Percentiles rank a stretch among this genome's conserved stretches.
phyloP scores from a whole-genome alignment of 192 early-diverging fungal genomes.

The Backusella morwellensis region DNA sequence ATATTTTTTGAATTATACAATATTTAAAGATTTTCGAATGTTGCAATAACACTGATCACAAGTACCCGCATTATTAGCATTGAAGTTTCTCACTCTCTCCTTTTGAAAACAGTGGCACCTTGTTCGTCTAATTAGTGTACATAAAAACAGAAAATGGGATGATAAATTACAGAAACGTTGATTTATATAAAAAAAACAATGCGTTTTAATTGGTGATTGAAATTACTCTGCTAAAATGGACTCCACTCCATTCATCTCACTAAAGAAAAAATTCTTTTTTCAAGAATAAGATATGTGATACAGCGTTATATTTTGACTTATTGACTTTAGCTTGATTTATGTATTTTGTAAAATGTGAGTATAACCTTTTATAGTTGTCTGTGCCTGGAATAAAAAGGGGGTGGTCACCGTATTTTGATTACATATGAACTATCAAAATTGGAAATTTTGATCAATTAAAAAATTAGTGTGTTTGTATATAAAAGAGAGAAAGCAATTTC shows the following conservation, averaged over 20 bases:
- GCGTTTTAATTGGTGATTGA: background rate
- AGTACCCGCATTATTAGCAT: background rate
- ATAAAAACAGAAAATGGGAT: background rate
- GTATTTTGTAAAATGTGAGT: background rate
- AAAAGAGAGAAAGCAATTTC: background rate
- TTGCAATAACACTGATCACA: background rate
- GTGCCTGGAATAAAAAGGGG: background rate
- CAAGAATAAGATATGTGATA: background rate
- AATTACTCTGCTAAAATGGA: background rate
- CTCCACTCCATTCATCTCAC: background rate
- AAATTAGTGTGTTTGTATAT: background rate
- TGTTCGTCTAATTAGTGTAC: no score
- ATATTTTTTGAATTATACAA: background rate
- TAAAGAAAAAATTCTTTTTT: background rate
- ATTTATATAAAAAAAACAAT: background rate
- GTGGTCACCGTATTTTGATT: background rate
- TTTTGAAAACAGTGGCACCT: background rate
- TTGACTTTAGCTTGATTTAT: background rate
- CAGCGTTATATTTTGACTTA: background rate
- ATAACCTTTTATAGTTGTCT: background rate
- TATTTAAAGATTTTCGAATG: background rate
- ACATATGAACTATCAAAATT: background rate
- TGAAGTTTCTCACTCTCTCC: background rate
- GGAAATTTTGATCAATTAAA: background rate
- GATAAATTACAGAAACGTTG: background rate